Base-by-base conservation (phyloP, 352 stramenopile species). In the Phytophthora cajani region DNA sequence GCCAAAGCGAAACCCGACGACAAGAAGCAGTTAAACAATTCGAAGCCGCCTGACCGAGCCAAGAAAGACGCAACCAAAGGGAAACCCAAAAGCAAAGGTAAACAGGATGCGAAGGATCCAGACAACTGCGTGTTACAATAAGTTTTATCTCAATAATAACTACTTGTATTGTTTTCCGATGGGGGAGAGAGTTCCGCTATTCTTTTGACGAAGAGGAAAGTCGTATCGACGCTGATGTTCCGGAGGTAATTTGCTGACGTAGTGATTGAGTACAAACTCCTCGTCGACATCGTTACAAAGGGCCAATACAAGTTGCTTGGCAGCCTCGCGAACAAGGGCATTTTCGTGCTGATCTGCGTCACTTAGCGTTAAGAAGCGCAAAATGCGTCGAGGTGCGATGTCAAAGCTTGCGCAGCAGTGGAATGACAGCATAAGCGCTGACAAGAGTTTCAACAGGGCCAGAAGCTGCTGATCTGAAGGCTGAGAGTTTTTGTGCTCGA, bases 391-490 rank as follows among this genome's bases (percentile, higher is more conserved):
- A 12, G 59, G 67, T 2, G 79, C 68, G n/a, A 85, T 82, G 50
- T 86, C 78, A 46, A 86, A 74, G 51, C 46, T 76, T 58, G 79
- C 75, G 38, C 79, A 87, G 61, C 81, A 87, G 49, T 87, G 81
- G 61, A 81, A 83, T 1, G 72, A 75, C 19, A 69, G 51, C 4
- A 87, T 27, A 21, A 87, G 46, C 10, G 75, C 74, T 16, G 79
- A 58, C 11, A 84, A 60, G 12, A 87, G 61, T 57, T 89, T 87
- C 58, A 85, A 60, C 0, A 86, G 14, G 0, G 77, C 74, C 25
- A 82, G 58, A 7, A 89, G 36, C 12, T 72, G 51, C 55, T 87
- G 77, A 21, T 69, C 67, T 5, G 65, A 55, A 16, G 64, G 32
- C 8, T 55, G 47, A 25, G 72, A 64, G 2, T 54, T 30, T 36